Evolutionary conservation across 768 basidiomycete genomes (phyloP), one percentile per base, ranked within the genome.

Genomic region (Suillus americanus): DNA sequence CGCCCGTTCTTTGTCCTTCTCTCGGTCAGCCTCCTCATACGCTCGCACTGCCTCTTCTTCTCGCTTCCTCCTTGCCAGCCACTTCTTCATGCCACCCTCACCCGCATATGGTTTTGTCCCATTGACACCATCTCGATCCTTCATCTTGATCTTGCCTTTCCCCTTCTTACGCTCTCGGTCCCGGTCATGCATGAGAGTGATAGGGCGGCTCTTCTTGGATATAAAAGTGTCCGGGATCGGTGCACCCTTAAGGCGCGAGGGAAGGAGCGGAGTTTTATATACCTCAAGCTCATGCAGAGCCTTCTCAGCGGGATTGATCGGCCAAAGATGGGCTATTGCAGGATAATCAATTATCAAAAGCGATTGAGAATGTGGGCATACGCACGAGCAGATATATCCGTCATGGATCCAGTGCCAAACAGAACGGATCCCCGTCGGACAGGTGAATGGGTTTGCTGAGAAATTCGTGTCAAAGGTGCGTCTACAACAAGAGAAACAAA

Each of bases 51-150:
- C 82, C 61, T 85, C 81, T 48, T 80, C 85, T 71, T 90, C 89
- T 66, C 80, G 76, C 70, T 83, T 84, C 57, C 87, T 79, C 67
- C 85, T 83, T 25, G 89, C 87, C 45, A 92, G 74, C 73, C 91
- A 77, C 71, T 89, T 92, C 80, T 89, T 91, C 83, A 91, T 87
- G 0, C 90, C 89, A 61, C 91, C 89, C 66, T 86, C 85, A 8
- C 91, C 91, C 1, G 90, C 87, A 69, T 93, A 93, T 4, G 91
- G 91, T 70, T 92, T 92, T 23, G 85, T 85, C 45, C 82, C 83
- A 66, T 86, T 87, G 16, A 80, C 75, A 20, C 79, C 72, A 28
- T 64, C 74, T 41, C 73, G 74, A 46, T 76, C 70, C 50, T 74
- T 79, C 41, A 70, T 75, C 69, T 81, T 82, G 16, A 65, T 74